Conservation (phyloP, 1,139 yeast genomes). For the Candida sanyaensis region DNA sequence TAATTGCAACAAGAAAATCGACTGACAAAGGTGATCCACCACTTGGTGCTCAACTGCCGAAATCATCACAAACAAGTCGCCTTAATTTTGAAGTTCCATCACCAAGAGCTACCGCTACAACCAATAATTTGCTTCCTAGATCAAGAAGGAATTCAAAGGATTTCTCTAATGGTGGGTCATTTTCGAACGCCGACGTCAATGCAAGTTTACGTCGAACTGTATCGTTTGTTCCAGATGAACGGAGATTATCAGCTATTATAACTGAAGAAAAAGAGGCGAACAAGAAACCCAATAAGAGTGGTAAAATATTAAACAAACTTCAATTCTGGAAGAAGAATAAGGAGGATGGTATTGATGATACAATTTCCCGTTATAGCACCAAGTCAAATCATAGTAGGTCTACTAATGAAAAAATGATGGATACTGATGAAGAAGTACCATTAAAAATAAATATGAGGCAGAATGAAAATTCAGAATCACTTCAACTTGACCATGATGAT, state of each 20-base stretch:
- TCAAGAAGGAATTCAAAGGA: conserved; percentile 10
- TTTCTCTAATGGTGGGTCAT: conserved; percentile 9
- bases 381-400: conserved; percentile 10
- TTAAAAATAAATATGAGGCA: conserved; percentile 7
- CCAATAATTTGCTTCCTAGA: conserved; percentile 2
- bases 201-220: conserved; percentile 25
- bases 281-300: conserved; percentile 22
- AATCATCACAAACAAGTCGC: conserved; percentile 7
- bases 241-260: conserved; percentile 18
- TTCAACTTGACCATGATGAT: background rate
- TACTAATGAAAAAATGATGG: conserved; percentile 4
- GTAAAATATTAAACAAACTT: conserved; percentile 33
- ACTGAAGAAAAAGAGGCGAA: conserved; percentile 12
- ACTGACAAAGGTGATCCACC: conserved; percentile 10
- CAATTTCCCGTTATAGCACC: conserved; percentile 11
- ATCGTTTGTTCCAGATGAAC: conserved; percentile 36
- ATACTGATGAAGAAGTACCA: conserved; percentile 6
- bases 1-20: conserved; percentile 11
- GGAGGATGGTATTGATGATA: conserved; percentile 11
- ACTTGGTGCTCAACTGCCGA: conserved; percentile 6
- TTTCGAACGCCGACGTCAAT: background rate
- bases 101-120: conserved; percentile 5
- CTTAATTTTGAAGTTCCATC: conserved; percentile 9
- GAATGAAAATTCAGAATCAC: conserved; percentile 7
- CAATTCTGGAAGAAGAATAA: conserved; percentile 45